Evolutionary conservation across 495 filamentous ascomycete species (phyloP), one percentile per base, ranked within the genome.

Genomic region (Tuber calosporum): DNA sequence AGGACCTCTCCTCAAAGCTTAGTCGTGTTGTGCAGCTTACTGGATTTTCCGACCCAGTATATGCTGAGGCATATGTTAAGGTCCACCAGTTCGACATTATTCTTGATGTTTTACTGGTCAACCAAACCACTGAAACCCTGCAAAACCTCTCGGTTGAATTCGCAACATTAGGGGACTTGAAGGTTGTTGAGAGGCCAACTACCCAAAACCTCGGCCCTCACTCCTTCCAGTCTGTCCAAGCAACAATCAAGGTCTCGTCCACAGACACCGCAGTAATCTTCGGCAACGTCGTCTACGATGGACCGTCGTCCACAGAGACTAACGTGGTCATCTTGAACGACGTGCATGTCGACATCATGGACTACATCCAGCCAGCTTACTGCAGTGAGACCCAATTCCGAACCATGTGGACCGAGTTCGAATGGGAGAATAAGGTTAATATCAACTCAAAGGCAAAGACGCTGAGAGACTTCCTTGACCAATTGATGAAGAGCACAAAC

Each of bases 391-490:
- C 94, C 43, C 93, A 98, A 81, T 99, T 99, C 89, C 88, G 96
- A 45, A 96, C 93, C 36, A 99, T 99, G 96, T 99, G 96, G 96
- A 98, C 96, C 42, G 96, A 99, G 81, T 99, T 99, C 75, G 96
- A 99, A 83, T 99, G 96, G 96, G 96, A 99, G 86, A 99, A 99
- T 86, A 99, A 99, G 88, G 95, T 99, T 81, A 98, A 98, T 85
- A 98, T 98, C 84, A 97, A 96, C 83, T 93, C 91, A 77, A 97
- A 97, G 86, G 93, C 93, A 77, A 96, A 96, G 87, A 90, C 86
- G 40, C 86, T 99, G 70, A 88, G 96, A 67, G 94, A 96, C 15
- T 99, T 98, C 88, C 85, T 99, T 72, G 89, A 92, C 78, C 91
- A 96, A 81, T 86, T 99, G 77, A 97, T 97, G 96, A 92, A 93